Conservation (phyloP, 164 flowering plant species). For the Macadamia tetraphylla region DNA sequence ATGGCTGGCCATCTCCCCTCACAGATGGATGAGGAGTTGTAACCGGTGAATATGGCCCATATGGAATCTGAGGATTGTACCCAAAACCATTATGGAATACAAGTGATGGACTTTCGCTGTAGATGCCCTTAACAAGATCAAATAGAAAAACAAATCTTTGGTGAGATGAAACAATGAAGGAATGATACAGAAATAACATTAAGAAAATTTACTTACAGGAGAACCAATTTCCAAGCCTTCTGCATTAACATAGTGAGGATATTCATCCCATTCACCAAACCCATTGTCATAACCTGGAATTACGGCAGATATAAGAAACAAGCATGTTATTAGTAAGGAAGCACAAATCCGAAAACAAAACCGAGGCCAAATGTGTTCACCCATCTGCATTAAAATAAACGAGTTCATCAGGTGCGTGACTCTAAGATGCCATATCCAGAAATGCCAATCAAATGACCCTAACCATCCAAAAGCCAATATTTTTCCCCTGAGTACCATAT, state of each 20-base stretch:
- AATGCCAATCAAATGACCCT: no score
- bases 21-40: conserved; percentile 71
- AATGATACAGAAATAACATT: not conserved
- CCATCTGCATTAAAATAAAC: no score
- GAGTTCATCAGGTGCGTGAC: no score
- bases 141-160: conserved; percentile 4
- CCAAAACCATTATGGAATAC: conserved; percentile 79
- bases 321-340: not conserved
- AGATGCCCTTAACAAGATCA: conserved; percentile 54
- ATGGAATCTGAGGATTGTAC: conserved; percentile 78
- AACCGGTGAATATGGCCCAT: conserved; percentile 88
- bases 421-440: no score
- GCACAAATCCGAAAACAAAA: not conserved
- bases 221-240: conserved; percentile 68
- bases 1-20: conserved; percentile 47
- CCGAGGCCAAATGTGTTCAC: not conserved
- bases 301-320: conserved; percentile 2
- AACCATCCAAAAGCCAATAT: no score
- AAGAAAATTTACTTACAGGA: conserved; percentile 48
- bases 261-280: conserved; percentile 67
- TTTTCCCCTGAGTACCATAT: no score
- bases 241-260: conserved; percentile 48
- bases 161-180: not conserved
- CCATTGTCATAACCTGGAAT: conserved; percentile 57
- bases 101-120: conserved; percentile 77